Evolutionary conservation across 2,329 filamentous ascomycete genomes (phyloP).

Genomic region (Phialocephala subalpina): DNA sequence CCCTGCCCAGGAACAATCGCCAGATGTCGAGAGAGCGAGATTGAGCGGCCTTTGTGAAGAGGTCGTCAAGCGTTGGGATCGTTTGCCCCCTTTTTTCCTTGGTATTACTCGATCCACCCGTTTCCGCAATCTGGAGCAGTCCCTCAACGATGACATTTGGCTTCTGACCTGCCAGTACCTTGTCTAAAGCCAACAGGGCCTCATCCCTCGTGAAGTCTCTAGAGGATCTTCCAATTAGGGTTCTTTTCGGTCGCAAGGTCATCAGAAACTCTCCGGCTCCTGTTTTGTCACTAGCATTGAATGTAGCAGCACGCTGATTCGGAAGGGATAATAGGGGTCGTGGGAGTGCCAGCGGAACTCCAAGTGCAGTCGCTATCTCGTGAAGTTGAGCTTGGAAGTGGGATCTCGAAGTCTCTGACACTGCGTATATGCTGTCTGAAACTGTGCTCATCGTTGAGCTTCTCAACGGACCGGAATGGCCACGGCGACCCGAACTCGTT

Average conservation of each 20-base stretch:
- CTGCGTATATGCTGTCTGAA: conserved; percentile 1
- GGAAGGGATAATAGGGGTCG: conserved; percentile 12
- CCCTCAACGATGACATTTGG: conserved; percentile 4
- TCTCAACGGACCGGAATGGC: neutral
- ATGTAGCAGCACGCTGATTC: conserved; percentile 1
- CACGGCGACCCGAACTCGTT: neutral
- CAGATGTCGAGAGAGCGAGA: neutral
- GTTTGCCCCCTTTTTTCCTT: conserved; percentile 7
- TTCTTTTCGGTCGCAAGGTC: conserved; percentile 10
- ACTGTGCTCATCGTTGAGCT: conserved; percentile 9
- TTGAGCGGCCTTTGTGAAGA: conserved; percentile 8
- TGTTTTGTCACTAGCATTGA: conserved; percentile 7
- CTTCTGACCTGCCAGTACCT: neutral
- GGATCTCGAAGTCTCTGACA: conserved; percentile 5
- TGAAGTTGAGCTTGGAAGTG: conserved; percentile 11
- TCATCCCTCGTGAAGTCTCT: conserved; percentile 8
- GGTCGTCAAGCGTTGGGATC: conserved; percentile 5
- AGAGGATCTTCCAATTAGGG: conserved; percentile 6
- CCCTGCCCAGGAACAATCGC: conserved; percentile 11
- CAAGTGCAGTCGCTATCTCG: conserved; percentile 4
- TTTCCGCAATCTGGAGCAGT: conserved; percentile 7
- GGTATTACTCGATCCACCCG: neutral
- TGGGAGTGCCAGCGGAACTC: conserved; percentile 10
- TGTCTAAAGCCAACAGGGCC: conserved; percentile 11
- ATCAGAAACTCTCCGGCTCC: conserved; percentile 12